These are phyloP conservation scores for Cladosporium oxysporum DNA, from an alignment of 2,329 filamentous ascomycete species.

Conservation along the genomic window DNA sequence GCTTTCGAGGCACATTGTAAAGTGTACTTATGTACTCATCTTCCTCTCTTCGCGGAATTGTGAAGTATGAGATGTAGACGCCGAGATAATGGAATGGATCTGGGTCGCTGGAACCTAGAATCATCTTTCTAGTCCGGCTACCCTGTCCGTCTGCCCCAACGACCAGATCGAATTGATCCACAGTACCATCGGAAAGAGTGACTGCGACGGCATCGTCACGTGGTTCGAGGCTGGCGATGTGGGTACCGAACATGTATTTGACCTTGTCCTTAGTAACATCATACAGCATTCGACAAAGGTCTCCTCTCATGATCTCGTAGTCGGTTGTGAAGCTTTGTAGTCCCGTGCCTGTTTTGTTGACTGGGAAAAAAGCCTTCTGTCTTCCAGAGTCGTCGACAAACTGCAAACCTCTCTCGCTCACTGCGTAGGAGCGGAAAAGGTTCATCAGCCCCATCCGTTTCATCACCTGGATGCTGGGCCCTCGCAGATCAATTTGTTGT, in stretches of 20 bases:
- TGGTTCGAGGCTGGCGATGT: conserved; percentile 23
- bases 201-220: conserved; percentile 7
- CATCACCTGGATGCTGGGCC: conserved; percentile 30
- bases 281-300: conserved; percentile 51
- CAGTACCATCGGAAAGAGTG: neutral
- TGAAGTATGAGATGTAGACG: neutral
- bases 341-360: conserved; percentile 1
- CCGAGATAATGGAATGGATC: neutral
- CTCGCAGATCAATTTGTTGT: conserved; percentile 35
- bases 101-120: neutral
- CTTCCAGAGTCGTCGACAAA: conserved; percentile 29
- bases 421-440: conserved; percentile 23
- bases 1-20: neutral
- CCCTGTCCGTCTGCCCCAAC: conserved; percentile 13
- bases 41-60: neutral
- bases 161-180: neutral
- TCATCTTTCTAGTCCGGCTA: conserved; percentile 2
- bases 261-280: conserved; percentile 27
- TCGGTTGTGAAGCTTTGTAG: conserved; percentile 46
- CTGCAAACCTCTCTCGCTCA: conserved; percentile 30
- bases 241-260: conserved; percentile 28
- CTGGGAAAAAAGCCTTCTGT: conserved; percentile 31
- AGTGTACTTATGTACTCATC: neutral
- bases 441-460: conserved; percentile 32
- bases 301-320: conserved; percentile 57